Evolutionary conservation across 2,329 filamentous ascomycete species (phyloP).

Genomic region (Chrysoporthe deuterocubensis): DNA sequence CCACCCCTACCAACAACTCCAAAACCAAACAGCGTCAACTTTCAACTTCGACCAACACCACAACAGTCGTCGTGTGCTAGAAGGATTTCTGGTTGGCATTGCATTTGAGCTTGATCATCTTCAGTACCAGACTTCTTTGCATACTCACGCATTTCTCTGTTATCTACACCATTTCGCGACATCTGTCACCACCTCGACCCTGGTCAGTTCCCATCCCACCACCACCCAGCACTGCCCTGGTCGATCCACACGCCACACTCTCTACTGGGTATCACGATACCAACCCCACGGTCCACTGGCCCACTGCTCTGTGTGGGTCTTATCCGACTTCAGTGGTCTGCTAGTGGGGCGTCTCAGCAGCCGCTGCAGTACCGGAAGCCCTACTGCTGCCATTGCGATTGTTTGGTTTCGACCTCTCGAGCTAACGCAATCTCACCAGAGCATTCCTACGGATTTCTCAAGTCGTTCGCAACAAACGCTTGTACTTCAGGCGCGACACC

Average conservation of each 20-base stretch:
- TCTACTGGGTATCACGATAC: not conserved
- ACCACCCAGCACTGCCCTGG: slow-evolving; percentile 6
- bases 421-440: not conserved
- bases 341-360: not conserved
- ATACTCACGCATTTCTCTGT: not conserved
- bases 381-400: not conserved
- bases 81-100: not conserved
- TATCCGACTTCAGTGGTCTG: not conserved
- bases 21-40: not conserved
- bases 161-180: not conserved
- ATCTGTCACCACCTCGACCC: not conserved
- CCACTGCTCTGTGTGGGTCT: slow-evolving; percentile 8
- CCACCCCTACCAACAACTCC: not conserved
- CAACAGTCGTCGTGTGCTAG: not conserved
- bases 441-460: not conserved
- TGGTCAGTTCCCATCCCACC: not conserved
- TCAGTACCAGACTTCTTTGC: not conserved
- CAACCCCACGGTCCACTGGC: slow-evolving; percentile 11
- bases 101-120: not conserved
- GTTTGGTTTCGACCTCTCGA: not conserved
- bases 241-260: slow-evolving; percentile 14
- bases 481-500: not conserved
- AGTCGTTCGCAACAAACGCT: not conserved
- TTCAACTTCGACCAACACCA: not conserved
- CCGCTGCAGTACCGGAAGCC: not conserved